A percentile compares a stretch with the other conserved stretches of the same genome.
phyloP scores from a whole-genome alignment of 495 filamentous ascomycete species.

The Aspergillus coremiiformis region DNA sequence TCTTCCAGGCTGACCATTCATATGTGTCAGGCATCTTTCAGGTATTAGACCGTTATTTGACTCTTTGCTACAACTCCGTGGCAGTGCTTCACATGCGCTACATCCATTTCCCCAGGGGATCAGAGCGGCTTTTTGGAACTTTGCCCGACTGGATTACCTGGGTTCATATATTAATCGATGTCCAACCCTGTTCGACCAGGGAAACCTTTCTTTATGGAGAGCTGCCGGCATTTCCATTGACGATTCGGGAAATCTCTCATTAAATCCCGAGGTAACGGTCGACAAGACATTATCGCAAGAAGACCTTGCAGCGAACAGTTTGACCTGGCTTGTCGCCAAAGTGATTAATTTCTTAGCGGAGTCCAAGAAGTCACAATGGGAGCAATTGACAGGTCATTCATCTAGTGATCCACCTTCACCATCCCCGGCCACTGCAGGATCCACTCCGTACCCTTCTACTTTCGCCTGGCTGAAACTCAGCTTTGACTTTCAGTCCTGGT shows the following conservation, averaged over 20 bases:
- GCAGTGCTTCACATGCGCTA: background rate
- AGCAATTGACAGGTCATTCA: conserved; percentile 27
- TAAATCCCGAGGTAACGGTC: background rate
- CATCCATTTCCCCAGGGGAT: conserved; percentile 25
- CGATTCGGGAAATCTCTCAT: conserved; percentile 18
- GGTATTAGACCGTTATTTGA: conserved; percentile 28
- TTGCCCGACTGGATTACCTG: conserved; percentile 35
- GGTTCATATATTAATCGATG: conserved; percentile 32
- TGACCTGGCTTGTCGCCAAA: conserved; percentile 33
- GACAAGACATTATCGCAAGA: conserved; percentile 16
- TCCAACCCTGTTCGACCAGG: conserved; percentile 27
- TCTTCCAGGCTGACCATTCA: background rate
- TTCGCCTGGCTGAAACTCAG: conserved; percentile 33
- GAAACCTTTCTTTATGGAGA: conserved; percentile 28
- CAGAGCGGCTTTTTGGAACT: conserved; percentile 35
- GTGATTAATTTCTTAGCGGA: conserved; percentile 34
- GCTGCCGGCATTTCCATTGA: conserved; percentile 32
- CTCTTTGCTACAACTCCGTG: conserved; percentile 15
- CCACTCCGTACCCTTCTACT: conserved; percentile 17
- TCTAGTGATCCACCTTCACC: conserved; percentile 7
- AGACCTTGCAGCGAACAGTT: conserved; percentile 29
- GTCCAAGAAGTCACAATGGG: conserved; percentile 29
- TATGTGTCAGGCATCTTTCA: conserved; percentile 22
- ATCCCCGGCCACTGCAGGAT: background rate
- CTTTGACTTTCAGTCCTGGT: conserved; percentile 36